These are phyloP conservation scores for Neolentinus lepideus DNA, from an alignment of 1,284 basidiomycete species.

Conservation along the genomic window DNA sequence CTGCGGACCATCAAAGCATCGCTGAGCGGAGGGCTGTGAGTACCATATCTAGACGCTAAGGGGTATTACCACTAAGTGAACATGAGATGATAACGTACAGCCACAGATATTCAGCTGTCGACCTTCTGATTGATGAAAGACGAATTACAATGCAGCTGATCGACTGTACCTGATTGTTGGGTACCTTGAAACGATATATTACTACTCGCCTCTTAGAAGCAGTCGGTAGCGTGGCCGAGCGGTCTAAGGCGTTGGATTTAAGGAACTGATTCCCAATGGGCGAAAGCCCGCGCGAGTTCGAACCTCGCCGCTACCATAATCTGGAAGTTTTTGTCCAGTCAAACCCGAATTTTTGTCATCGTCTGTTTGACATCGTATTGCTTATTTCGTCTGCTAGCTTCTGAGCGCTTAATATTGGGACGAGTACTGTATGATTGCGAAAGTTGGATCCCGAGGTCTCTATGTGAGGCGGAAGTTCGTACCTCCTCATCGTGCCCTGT, in stretches of 20 bases:
- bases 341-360: background rate
- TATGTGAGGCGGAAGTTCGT: background rate
- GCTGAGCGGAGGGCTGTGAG: no score
- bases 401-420: no score
- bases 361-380: background rate
- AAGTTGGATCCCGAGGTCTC: background rate
- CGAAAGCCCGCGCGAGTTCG: constrained; percentile 74
- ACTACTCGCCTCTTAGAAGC: background rate
- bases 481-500: background rate
- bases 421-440: background rate
- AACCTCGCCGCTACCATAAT: constrained; percentile 75
- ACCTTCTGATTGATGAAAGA: background rate
- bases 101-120: no score
- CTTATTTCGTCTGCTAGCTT: background rate
- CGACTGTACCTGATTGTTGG: no score
- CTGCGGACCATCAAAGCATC: no score
- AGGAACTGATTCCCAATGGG: constrained; percentile 71
- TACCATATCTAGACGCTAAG: background rate
- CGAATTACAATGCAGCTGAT: no score
- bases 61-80: background rate
- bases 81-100: background rate
- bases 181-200: no score
- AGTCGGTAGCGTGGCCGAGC: constrained; percentile 69
- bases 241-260: constrained; percentile 84
- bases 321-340: background rate